Conservation (phyloP, 2,329 filamentous ascomycete genomes). For the Arthrocladium fulminans region DNA sequence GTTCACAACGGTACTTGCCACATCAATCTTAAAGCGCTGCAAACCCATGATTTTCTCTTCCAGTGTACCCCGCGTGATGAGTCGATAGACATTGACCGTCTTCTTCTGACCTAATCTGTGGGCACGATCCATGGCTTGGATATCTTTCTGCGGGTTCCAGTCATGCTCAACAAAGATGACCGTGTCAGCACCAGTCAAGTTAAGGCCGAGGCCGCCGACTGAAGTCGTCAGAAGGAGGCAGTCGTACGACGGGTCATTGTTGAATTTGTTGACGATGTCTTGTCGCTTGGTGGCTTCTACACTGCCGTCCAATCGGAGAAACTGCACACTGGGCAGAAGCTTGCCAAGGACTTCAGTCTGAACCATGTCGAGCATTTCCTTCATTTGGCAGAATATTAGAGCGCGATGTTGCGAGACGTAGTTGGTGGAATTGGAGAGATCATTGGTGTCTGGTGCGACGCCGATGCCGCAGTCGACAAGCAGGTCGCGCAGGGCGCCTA, state of each 20-base stretch:
- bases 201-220: slow-evolving; percentile 87
- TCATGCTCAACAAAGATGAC: slow-evolving; percentile 99
- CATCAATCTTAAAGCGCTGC: slow-evolving; percentile 98
- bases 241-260: slow-evolving; percentile 93
- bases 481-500: slow-evolving; percentile 79
- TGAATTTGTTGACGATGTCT: slow-evolving; percentile 98
- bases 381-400: slow-evolving; percentile 98
- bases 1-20: slow-evolving; percentile 95
- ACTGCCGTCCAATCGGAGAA: slow-evolving; percentile 82
- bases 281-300: slow-evolving; percentile 91
- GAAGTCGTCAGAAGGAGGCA: slow-evolving; percentile 87
- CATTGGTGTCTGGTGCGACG: slow-evolving; percentile 40
- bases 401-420: slow-evolving; percentile 95
- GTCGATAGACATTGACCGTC: slow-evolving; percentile 95
- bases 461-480: slow-evolving; percentile 99
- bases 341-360: slow-evolving; percentile 85
- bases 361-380: slow-evolving; percentile 99
- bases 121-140: slow-evolving; percentile 97
- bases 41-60: slow-evolving; percentile 98
- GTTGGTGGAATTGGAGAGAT: slow-evolving; percentile 47
- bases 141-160: slow-evolving; percentile 98
- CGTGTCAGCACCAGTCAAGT: slow-evolving; percentile 92
- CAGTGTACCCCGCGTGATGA: slow-evolving; percentile 89
- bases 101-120: slow-evolving; percentile 99
- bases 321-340: slow-evolving; percentile 86